Conservation (phyloP, 1,284 basidiomycete species). For the Ceratobasidium theobromae region DNA sequence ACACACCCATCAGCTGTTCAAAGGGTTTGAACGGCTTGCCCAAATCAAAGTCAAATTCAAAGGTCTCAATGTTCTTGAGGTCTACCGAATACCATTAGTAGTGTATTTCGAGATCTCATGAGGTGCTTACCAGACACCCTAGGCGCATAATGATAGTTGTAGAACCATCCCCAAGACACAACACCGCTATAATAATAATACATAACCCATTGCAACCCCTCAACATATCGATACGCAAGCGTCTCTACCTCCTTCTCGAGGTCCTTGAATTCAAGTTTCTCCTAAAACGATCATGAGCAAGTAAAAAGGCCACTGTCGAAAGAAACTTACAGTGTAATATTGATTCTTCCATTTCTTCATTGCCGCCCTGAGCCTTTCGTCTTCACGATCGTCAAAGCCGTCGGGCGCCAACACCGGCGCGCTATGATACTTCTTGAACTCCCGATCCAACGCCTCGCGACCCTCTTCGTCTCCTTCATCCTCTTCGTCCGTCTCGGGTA, state of each 20-base stretch:
- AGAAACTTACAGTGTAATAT: slow-evolving; percentile 77
- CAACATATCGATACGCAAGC: slow-evolving; percentile 80
- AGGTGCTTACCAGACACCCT: slow-evolving; percentile 76
- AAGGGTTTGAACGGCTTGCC: slow-evolving; percentile 92
- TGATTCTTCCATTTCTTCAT: slow-evolving; percentile 90
- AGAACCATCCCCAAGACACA: slow-evolving; percentile 98
- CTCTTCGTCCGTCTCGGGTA: slow-evolving; percentile 47
- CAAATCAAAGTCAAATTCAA: slow-evolving; percentile 83
- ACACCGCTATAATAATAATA: slow-evolving; percentile 98
- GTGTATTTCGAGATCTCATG: background rate
- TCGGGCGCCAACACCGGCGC: slow-evolving; percentile 70
- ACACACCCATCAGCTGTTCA: slow-evolving; percentile 97
- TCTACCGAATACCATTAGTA: slow-evolving; percentile 53
- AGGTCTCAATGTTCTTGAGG: slow-evolving; percentile 70
- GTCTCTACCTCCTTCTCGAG: slow-evolving; percentile 65
- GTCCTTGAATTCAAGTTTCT: slow-evolving; percentile 80
- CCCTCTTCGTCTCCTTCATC: slow-evolving; percentile 54
- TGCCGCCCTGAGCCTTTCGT: slow-evolving; percentile 72
- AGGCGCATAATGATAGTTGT: slow-evolving; percentile 96
- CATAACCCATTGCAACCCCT: slow-evolving; percentile 98
- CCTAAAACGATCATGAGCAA: slow-evolving; percentile 47
- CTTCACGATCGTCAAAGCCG: slow-evolving; percentile 73
- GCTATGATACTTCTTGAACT: slow-evolving; percentile 85
- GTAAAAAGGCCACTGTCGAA: background rate
- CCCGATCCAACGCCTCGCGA: slow-evolving; percentile 68